These are phyloP conservation scores for Aureoboletus auriporus DNA, from an alignment of 768 basidiomycete species.

Conservation along the genomic window DNA sequence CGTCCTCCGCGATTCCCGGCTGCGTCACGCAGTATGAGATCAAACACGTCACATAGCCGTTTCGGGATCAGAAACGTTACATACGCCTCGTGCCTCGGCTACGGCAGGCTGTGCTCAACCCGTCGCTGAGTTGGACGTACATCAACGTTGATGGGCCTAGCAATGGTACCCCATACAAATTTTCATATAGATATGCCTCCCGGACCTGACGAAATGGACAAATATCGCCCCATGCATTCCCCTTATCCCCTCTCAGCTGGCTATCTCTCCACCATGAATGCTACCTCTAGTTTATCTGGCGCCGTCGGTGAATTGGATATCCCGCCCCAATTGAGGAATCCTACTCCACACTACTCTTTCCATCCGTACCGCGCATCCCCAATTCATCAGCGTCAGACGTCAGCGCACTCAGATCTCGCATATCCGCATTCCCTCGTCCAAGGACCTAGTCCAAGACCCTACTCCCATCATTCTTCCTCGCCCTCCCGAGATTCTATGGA, in stretches of 20 bases:
- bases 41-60: too few relatives aligned
- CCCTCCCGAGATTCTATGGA: constrained; percentile 31
- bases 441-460: constrained; percentile 17
- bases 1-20: constrained; percentile 24
- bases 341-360: constrained; percentile 24
- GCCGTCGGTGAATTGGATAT: constrained; percentile 57
- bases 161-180: constrained; percentile 27
- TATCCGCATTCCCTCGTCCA: constrained; percentile 15
- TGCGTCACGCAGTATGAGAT: constrained; percentile 17
- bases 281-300: constrained; percentile 50
- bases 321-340: constrained; percentile 31
- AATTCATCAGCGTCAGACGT: constrained; percentile 23
- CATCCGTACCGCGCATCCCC: constrained; percentile 23
- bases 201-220: constrained; percentile 39
- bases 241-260: constrained; percentile 29
- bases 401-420: constrained; percentile 17
- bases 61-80: too few relatives aligned
- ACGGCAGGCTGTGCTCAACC: constrained; percentile 23
- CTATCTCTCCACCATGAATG: constrained; percentile 43
- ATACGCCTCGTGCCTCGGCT: constrained; percentile 26
- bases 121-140: constrained; percentile 26
- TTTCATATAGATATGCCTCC: constrained; percentile 28
- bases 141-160: constrained; percentile 21
- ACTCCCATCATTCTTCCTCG: constrained; percentile 15
- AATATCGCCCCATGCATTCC: constrained; percentile 30